Evolutionary conservation across 345 rosid species (phyloP).

Genomic region (Rhodamnia argentea): DNA sequence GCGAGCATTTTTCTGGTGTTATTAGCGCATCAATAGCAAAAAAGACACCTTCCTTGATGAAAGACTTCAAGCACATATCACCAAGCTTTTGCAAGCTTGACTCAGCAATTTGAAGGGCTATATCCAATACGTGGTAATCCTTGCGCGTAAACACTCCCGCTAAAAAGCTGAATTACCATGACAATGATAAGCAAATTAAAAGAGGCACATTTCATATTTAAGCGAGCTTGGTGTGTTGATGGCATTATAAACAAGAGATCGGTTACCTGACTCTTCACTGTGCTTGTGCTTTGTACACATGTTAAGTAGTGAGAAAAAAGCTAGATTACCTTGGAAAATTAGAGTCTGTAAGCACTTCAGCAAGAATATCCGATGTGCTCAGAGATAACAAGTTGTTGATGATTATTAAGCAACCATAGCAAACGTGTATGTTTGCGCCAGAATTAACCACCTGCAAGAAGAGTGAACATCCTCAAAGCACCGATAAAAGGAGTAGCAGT

Average conservation of each 20-base stretch:
- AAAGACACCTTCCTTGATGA: conserved; percentile 78
- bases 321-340: conserved; percentile 68
- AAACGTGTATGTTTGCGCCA: conserved; percentile 67
- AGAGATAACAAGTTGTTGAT: conserved; percentile 57
- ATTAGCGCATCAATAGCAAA: conserved; percentile 64
- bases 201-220: not conserved
- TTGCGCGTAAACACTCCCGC: conserved; percentile 80
- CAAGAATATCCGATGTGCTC: conserved; percentile 58
- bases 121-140: conserved; percentile 68
- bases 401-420: conserved; percentile 74
- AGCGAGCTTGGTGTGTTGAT: not conserved
- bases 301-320: not conserved
- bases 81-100: conserved; percentile 59
- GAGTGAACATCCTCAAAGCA: conserved; percentile 1
- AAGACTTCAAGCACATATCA: conserved; percentile 49
- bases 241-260: not conserved
- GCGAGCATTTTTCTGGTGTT: conserved; percentile 43
- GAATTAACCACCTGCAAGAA: conserved; percentile 67
- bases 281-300: not conserved
- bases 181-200: not conserved
- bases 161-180: conserved; percentile 56
- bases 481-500: conserved; percentile 1
- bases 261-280: not conserved
- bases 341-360: conserved; percentile 44
- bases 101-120: conserved; percentile 64